Evolutionary conservation across 495 filamentous ascomycete species (phyloP), one percentile per base, ranked within the genome.

Genomic region (Hyaloscypha variabilis): DNA sequence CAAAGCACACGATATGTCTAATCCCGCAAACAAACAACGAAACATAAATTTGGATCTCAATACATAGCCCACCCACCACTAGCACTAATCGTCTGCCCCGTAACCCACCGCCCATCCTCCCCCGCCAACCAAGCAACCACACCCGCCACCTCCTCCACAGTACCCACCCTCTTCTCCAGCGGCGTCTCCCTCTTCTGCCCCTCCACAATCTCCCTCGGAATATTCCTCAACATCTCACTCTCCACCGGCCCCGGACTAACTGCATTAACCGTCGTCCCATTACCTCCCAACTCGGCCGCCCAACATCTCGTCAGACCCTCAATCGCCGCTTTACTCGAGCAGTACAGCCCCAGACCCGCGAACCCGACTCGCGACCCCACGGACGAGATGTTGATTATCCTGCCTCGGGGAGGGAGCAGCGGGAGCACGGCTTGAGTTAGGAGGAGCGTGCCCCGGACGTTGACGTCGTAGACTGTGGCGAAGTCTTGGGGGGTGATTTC

Each of bases 401-500:
- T 36, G 8, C 53, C 59, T 0, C 23, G 6, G 0, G 6, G 8
- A 1, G 23, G n/a, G 29, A 67, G 21, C 24, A 67, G 54, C 2
- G 65, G 68, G 2, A 70, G 49, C 17, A 69, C 25, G 19, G 58
- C 66, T 76, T 89, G 82, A 1, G 79, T 78, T 28, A 91, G 73
- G 64, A 91, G 90, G 49, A 85, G 84, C 0, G 87, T 82, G 0
- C 86, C 88, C 68, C 88, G 88, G 61, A 91, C 87, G 72, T 90
- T 90, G 24, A 88, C 52, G 24, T 70, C 67, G 62, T 84, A 83
- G 6, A 76, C 77, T 11, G 61, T 63, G 60, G 87, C 88, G 62
- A 85, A 92, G 64, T 83, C 80, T 21, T 74, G 80, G 61, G 87
- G 84, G 5, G 78, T 90, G 13, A 82, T 85, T 34, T 74, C 65